A percentile compares a stretch with the other conserved stretches of the same genome.
Evolutionary conservation across 345 rosid genomes (phyloP).

Genomic region (Salix caprea): DNA sequence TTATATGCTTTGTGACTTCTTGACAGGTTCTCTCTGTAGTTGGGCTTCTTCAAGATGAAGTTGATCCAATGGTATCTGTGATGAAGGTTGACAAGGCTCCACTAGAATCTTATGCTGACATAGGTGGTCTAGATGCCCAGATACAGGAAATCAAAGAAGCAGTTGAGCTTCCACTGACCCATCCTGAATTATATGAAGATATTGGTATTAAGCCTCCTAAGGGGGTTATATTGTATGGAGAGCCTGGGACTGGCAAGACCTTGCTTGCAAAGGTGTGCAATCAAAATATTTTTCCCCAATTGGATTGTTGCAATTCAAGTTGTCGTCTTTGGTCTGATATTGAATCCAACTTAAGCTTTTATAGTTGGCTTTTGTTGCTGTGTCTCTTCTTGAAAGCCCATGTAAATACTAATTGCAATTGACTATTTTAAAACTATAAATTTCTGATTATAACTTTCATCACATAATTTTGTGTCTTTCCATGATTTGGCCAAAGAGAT

Average conservation of each 20-base stretch:
- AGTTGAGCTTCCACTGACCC: constrained; percentile 96
- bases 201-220: constrained; percentile 98
- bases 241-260: constrained; percentile 99
- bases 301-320: background rate
- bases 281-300: background rate
- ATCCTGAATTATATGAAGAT: constrained; percentile 97
- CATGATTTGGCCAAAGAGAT: background rate
- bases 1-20: background rate
- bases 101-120: constrained; percentile 92
- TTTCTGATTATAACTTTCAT: background rate
- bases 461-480: background rate
- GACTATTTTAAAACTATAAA: background rate
- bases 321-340: background rate
- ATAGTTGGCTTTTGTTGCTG: background rate
- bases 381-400: background rate
- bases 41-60: constrained; percentile 96
- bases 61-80: constrained; percentile 98
- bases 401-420: background rate
- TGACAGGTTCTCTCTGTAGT: constrained; percentile 85
- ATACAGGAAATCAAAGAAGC: constrained; percentile 99
- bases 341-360: background rate
- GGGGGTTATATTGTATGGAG: constrained; percentile 98
- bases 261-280: constrained; percentile 83
- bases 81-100: constrained; percentile 99
- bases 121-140: constrained; percentile 98